Evolutionary conservation across 2,329 filamentous ascomycete species (phyloP).

Genomic region (Aspergillus quadrilineatus): DNA sequence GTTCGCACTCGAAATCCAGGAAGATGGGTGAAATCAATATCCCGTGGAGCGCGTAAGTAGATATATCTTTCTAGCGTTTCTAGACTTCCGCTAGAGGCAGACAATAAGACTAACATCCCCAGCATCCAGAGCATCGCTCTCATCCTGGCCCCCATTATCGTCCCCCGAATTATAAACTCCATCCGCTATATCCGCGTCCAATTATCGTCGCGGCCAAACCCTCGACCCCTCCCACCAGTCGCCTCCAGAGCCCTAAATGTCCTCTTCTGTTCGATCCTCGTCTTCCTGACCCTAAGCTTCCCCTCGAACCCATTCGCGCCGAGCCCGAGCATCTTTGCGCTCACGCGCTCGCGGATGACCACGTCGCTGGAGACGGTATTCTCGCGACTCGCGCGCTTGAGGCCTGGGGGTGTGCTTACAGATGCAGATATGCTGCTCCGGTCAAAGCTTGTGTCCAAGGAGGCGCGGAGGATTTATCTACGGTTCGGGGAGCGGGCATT

Average conservation of each 20-base stretch:
- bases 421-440: conserved; percentile 64
- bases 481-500: conserved; percentile 75
- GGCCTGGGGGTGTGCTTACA: conserved; percentile 44
- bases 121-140: conserved; percentile 46
- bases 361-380: conserved; percentile 85
- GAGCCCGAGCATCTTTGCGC: conserved; percentile 68
- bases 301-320: conserved; percentile 61
- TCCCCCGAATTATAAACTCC: conserved; percentile 40
- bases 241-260: conserved; percentile 46
- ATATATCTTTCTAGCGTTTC: no score
- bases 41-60: conserved; percentile 34
- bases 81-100: neutral
- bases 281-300: conserved; percentile 62
- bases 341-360: conserved; percentile 77
- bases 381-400: conserved; percentile 60
- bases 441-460: conserved; percentile 65
- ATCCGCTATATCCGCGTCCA: conserved; percentile 37
- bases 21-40: conserved; percentile 31
- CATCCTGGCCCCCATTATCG: conserved; percentile 44
- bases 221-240: conserved; percentile 36
- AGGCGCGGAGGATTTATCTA: conserved; percentile 77
- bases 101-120: neutral
- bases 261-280: conserved; percentile 53
- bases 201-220: conserved; percentile 37
- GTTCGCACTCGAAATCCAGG: neutral